A percentile compares a stretch with the other conserved stretches of the same genome.
phyloP scores from a whole-genome alignment of 352 stramenopile genomes.

The Globisporangium echinulatum region DNA sequence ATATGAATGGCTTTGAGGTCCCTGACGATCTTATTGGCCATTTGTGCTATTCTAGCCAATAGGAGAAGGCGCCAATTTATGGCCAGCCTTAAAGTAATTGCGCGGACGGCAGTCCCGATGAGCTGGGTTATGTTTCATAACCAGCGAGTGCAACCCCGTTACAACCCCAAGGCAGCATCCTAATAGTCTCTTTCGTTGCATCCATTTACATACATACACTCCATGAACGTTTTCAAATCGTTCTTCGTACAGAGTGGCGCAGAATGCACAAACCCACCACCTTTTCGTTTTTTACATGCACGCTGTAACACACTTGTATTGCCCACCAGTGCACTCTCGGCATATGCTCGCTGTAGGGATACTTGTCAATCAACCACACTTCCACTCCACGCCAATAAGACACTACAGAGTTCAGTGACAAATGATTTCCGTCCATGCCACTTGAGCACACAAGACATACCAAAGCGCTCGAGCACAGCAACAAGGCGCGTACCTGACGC shows the following conservation, averaged over 20 bases:
- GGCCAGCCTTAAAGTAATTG: too few relatives aligned
- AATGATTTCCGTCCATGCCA: neutral
- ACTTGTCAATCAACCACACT: neutral
- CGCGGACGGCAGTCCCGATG: too few relatives aligned
- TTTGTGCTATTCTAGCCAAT: too few relatives aligned
- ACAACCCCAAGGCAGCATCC: neutral
- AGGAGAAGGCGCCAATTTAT: too few relatives aligned
- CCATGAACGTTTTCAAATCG: neutral
- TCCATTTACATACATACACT: constrained; percentile 1
- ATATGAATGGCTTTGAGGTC: too few relatives aligned
- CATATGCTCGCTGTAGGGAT: neutral
- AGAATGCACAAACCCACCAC: neutral
- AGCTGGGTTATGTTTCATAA: too few relatives aligned
- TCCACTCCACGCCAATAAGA: neutral
- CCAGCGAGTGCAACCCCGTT: too few relatives aligned
- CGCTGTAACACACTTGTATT: neutral
- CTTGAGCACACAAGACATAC: neutral
- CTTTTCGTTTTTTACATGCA: neutral
- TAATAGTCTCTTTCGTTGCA: neutral
- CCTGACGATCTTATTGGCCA: too few relatives aligned
- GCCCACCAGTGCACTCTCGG: neutral
- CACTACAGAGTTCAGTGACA: neutral
- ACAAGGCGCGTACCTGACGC: neutral
- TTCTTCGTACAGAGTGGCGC: neutral
- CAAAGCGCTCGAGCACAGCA: neutral